Conservation (phyloP, 768 basidiomycete species). For the Agrocybe chaxingu region DNA sequence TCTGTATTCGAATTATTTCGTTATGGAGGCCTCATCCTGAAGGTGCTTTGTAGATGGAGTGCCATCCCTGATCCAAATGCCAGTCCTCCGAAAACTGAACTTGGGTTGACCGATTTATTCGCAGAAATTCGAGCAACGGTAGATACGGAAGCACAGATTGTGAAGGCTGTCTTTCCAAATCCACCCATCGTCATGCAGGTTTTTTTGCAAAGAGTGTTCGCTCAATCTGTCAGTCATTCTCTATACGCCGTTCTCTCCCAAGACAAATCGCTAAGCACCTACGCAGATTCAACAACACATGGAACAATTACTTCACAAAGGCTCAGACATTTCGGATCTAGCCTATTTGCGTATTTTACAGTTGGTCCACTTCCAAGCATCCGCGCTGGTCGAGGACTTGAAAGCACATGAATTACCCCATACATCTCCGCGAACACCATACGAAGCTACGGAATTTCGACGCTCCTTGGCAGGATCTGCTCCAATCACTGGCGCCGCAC, state of each 20-base stretch:
- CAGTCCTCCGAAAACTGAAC: slow-evolving; percentile 72
- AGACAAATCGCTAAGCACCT: background rate
- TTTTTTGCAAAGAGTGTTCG: slow-evolving; percentile 95
- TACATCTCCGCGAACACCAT: slow-evolving; percentile 57
- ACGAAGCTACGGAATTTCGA: slow-evolving; percentile 61
- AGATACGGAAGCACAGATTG: slow-evolving; percentile 94
- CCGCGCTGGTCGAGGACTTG: slow-evolving; percentile 82
- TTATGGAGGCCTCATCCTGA: background rate
- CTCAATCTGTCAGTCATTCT: slow-evolving; percentile 73
- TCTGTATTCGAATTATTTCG: slow-evolving; percentile 26
- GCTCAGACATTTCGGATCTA: slow-evolving; percentile 75
- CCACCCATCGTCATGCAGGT: slow-evolving; percentile 97
- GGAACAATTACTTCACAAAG: slow-evolving; percentile 81
- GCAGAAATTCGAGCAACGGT: slow-evolving; percentile 88
- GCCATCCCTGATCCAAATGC: slow-evolving; percentile 76
- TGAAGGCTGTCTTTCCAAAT: slow-evolving; percentile 97
- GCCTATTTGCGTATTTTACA: slow-evolving; percentile 90
- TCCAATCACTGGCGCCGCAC: slow-evolving; percentile 38
- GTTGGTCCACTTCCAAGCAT: slow-evolving; percentile 78
- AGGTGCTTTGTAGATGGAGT: slow-evolving; percentile 61
- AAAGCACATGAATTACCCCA: slow-evolving; percentile 86
- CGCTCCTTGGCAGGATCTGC: slow-evolving; percentile 47
- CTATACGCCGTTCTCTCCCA: background rate
- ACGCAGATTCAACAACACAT: slow-evolving; percentile 93
- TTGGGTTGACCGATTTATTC: slow-evolving; percentile 77